Evolutionary conservation across 2,329 filamentous ascomycete species (phyloP).

Genomic region (Alternaria postmessia): DNA sequence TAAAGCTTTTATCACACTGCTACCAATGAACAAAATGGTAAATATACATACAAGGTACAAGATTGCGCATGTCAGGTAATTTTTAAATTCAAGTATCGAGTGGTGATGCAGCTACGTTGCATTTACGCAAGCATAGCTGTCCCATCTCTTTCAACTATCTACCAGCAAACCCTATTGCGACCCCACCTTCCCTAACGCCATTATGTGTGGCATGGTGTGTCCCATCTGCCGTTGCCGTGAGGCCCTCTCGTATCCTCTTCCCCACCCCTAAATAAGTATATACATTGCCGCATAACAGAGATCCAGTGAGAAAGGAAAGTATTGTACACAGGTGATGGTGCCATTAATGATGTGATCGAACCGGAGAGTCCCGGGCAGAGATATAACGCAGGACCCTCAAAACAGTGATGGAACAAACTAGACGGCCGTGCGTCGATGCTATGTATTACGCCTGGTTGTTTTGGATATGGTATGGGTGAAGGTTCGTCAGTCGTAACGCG

Average conservation of each 20-base stretch:
- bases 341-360: conserved; percentile 28
- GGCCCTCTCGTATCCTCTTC: conserved; percentile 3
- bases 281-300: conserved; percentile 38
- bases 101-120: conserved; percentile 21
- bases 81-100: conserved; percentile 13
- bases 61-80: not conserved
- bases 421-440: conserved; percentile 34
- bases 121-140: conserved; percentile 16
- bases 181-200: conserved; percentile 12
- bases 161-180: conserved; percentile 2
- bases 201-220: conserved; percentile 10
- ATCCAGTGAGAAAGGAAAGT: conserved; percentile 25
- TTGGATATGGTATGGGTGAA: conserved; percentile 18
- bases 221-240: conserved; percentile 10
- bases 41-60: not conserved
- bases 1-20: not conserved
- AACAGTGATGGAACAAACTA: conserved; percentile 11
- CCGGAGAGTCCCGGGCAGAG: conserved; percentile 4
- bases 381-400: not conserved
- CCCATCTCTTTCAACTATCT: conserved; percentile 19
- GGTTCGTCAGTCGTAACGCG: conserved; percentile 42
- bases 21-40: too few species aligned
- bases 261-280: conserved; percentile 22
- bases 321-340: conserved; percentile 29
- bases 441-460: conserved; percentile 26